A percentile compares a stretch with the other conserved stretches of the same genome.
Conservation (phyloP, 169 alveolate genomes). For the Plasmodium ovale region DNA sequence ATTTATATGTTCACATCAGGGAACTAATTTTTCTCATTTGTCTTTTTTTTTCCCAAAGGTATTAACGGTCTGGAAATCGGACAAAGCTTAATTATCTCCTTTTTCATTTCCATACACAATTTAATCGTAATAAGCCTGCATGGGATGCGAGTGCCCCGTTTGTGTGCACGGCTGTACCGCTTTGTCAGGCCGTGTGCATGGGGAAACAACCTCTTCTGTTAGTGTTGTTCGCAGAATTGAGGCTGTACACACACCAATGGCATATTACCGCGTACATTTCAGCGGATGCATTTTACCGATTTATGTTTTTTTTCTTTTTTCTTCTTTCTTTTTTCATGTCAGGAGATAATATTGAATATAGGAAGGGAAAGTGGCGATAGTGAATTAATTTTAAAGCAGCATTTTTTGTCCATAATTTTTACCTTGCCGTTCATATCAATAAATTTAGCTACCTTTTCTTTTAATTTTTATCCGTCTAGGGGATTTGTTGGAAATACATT, state of each 20-base stretch:
- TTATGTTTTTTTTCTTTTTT: neutral
- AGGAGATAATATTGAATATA: constrained; percentile 72
- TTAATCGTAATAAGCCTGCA: constrained; percentile 87
- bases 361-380: constrained; percentile 49
- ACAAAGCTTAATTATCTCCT: constrained; percentile 91
- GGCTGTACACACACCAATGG: too few relatives aligned
- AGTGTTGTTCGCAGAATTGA: too few relatives aligned
- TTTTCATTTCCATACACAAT: constrained; percentile 89
- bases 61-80: constrained; percentile 95
- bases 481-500: constrained; percentile 96
- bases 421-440: constrained; percentile 90
- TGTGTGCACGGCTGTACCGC: too few relatives aligned
- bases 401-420: constrained; percentile 87
- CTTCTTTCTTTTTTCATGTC: neutral
- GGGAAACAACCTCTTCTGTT: too few relatives aligned
- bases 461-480: constrained; percentile 92
- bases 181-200: too few relatives aligned
- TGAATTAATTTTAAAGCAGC: constrained; percentile 80
- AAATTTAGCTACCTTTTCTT: constrained; percentile 88
- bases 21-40: neutral
- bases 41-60: constrained; percentile 46
- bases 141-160: too few relatives aligned
- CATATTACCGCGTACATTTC: too few relatives aligned
- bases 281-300: too few relatives aligned
- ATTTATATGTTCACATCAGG: neutral